These are phyloP conservation scores for Fraxinus excelsior DNA, from an alignment of 257 asterid species.

Conservation along the genomic window DNA sequence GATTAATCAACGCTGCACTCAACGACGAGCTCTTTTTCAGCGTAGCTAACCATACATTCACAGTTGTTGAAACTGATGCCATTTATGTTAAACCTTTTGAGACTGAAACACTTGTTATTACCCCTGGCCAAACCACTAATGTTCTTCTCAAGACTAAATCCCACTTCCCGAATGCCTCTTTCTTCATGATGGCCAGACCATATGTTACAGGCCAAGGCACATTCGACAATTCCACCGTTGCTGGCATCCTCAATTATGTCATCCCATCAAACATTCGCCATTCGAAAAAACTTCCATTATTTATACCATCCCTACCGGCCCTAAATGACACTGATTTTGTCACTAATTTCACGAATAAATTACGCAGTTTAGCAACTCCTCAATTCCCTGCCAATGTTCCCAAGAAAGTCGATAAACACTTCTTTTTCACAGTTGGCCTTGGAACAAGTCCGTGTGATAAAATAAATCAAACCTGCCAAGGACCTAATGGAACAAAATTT, in stretches of 20 bases:
- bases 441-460: conserved; percentile 59
- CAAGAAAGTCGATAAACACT: conserved; percentile 33
- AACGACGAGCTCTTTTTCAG: conserved; percentile 63
- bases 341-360: conserved; percentile 35
- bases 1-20: conserved; percentile 65
- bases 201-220: conserved; percentile 58
- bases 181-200: conserved; percentile 56
- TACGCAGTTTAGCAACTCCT: conserved; percentile 48
- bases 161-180: conserved; percentile 41
- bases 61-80: conserved; percentile 52
- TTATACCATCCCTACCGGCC: conserved; percentile 45
- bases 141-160: conserved; percentile 49
- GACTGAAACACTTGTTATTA: conserved; percentile 41
- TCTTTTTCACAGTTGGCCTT: conserved; percentile 54
- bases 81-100: conserved; percentile 54
- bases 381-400: conserved; percentile 66
- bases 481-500: conserved; percentile 58
- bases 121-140: conserved; percentile 66
- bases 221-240: conserved; percentile 58
- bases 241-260: conserved; percentile 54
- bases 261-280: conserved; percentile 10
- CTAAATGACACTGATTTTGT: conserved; percentile 54
- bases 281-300: conserved; percentile 36
- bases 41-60: conserved; percentile 56
- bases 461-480: conserved; percentile 47